Evolutionary conservation across 2,329 filamentous ascomycete genomes (phyloP).

Genomic region (Pestalotiopsis sp.): DNA sequence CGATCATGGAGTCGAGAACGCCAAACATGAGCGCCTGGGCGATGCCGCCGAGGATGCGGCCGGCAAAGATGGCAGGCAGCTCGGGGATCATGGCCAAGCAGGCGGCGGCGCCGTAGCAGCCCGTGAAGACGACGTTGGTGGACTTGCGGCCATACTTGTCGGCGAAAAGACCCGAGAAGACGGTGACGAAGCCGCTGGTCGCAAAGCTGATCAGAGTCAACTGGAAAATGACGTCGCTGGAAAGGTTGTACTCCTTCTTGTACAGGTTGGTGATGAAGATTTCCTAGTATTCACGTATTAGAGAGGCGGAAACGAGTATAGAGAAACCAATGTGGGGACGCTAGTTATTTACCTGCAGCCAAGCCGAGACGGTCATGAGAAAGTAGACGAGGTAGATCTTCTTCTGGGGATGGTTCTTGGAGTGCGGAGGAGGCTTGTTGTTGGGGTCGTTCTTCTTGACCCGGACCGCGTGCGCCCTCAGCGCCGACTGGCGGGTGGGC

Average conservation of each 20-base stretch:
- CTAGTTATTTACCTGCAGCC: conserved; percentile 40
- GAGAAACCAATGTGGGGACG: background rate
- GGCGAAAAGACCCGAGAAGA: conserved; percentile 39
- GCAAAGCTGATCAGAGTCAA: conserved; percentile 52
- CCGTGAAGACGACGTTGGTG: conserved; percentile 56
- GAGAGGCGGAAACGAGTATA: background rate
- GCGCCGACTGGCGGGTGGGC: conserved; percentile 25
- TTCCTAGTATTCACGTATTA: conserved; percentile 7
- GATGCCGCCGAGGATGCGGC: conserved; percentile 57
- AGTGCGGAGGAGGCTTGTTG: conserved; percentile 20
- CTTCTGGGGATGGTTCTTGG: conserved; percentile 38
- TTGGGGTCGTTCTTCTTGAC: conserved; percentile 17
- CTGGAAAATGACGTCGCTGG: conserved; percentile 27
- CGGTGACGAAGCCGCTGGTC: conserved; percentile 47
- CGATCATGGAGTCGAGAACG: conserved; percentile 64
- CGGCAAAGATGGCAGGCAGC: conserved; percentile 50
- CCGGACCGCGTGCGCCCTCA: conserved; percentile 17
- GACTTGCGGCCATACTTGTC: conserved; percentile 50
- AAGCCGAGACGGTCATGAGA: conserved; percentile 46
- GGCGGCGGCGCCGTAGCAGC: conserved; percentile 53
- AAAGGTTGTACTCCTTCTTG: conserved; percentile 28
- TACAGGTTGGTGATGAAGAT: conserved; percentile 26
- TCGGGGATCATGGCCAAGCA: conserved; percentile 49
- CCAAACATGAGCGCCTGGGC: conserved; percentile 60
- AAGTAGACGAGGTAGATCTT: conserved; percentile 46